Percentiles rank a stretch among this genome's conserved stretches.
These are phyloP conservation scores for Neocatenulostroma microsporum DNA, from an alignment of 2,329 filamentous ascomycete species.

Conservation along the genomic window DNA sequence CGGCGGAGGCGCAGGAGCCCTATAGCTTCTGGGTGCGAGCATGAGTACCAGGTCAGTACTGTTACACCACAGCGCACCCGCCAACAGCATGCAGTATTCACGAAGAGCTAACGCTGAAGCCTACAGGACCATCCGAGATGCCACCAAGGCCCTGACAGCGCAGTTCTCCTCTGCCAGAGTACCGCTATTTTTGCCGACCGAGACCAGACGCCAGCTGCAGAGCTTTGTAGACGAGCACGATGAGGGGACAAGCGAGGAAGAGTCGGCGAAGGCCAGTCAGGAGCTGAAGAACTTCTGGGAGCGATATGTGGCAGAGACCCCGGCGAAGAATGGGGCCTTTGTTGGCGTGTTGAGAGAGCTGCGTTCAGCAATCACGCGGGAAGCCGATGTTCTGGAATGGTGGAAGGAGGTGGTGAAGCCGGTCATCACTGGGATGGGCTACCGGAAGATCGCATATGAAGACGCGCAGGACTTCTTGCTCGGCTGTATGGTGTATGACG, in stretches of 20 bases:
- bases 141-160: constrained; percentile 39
- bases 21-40: too few species aligned
- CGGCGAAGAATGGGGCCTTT: constrained; percentile 57
- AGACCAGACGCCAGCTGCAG: constrained; percentile 32
- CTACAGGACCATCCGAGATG: constrained; percentile 35
- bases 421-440: constrained; percentile 49
- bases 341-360: constrained; percentile 58
- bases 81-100: background rate
- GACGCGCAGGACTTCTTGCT: constrained; percentile 60
- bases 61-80: background rate
- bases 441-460: constrained; percentile 55
- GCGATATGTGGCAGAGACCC: constrained; percentile 51
- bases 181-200: constrained; percentile 55
- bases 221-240: constrained; percentile 60
- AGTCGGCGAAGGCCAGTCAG: constrained; percentile 59
- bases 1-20: background rate
- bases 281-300: constrained; percentile 62
- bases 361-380: constrained; percentile 55
- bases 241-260: constrained; percentile 50
- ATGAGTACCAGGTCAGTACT: constrained; percentile 2
- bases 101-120: background rate
- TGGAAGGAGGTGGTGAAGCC: constrained; percentile 58
- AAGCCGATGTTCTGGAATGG: constrained; percentile 61
- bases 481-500: constrained; percentile 56
- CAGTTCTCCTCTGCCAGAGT: constrained; percentile 36